These are phyloP conservation scores for Abortiporus biennis DNA, from an alignment of 1,284 basidiomycete genomes.

Conservation along the genomic window DNA sequence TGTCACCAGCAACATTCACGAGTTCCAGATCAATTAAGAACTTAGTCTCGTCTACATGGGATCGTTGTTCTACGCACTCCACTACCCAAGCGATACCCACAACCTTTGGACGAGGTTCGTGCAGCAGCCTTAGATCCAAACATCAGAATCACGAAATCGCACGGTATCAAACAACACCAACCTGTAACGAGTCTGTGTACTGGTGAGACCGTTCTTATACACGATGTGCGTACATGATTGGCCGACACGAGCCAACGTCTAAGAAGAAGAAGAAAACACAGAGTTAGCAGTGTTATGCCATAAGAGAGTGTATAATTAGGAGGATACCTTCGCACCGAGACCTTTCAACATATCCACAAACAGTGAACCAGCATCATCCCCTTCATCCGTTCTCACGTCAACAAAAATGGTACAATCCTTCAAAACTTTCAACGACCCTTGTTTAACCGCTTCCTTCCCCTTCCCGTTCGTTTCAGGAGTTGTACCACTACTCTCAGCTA, in stretches of 20 bases:
- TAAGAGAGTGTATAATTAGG: slow-evolving; percentile 1
- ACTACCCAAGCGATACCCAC: slow-evolving; percentile 94
- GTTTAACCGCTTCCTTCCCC: slow-evolving; percentile 6
- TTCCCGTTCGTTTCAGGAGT: background rate
- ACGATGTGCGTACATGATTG: slow-evolving; percentile 86
- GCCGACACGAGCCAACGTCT: slow-evolving; percentile 62
- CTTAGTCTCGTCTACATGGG: slow-evolving; percentile 57
- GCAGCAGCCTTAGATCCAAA: slow-evolving; percentile 36
- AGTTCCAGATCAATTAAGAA: slow-evolving; percentile 68
- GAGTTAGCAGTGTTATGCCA: background rate
- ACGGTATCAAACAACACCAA: slow-evolving; percentile 21
- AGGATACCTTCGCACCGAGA: slow-evolving; percentile 77
- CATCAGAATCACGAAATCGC: background rate
- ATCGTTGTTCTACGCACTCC: slow-evolving; percentile 70
- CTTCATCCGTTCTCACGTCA: slow-evolving; percentile 83
- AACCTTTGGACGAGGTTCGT: slow-evolving; percentile 68
- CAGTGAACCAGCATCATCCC: slow-evolving; percentile 78
- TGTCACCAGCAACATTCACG: slow-evolving; percentile 57
- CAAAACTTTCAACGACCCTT: slow-evolving; percentile 37
- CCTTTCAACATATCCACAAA: slow-evolving; percentile 82
- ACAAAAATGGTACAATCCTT: slow-evolving; percentile 83
- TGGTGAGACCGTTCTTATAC: slow-evolving; percentile 80
- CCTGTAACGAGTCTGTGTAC: slow-evolving; percentile 75
- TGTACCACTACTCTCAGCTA: slow-evolving; percentile 9
- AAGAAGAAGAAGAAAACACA: background rate